Base-by-base conservation (phyloP, 352 stramenopile species). In the Globisporangium paddicum region DNA sequence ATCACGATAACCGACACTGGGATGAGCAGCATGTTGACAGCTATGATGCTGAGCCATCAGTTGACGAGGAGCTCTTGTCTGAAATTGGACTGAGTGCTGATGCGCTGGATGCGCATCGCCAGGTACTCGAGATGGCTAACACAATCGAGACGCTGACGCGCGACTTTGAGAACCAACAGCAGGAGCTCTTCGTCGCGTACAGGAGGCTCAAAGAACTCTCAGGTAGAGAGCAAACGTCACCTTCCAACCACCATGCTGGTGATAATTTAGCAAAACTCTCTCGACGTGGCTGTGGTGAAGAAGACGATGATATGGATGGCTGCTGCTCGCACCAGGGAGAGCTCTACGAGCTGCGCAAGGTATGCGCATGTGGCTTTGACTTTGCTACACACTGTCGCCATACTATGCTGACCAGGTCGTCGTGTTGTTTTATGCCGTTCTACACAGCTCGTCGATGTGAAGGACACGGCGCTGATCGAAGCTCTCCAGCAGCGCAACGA, bases 101-200 rank as follows among this genome's bases (percentile, higher is more conserved):
- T 21, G 67, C 75, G 40, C 56, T 81, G 28, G 68, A 82, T 25
- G 77, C 69, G 10, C 79, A 89, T 53, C 72, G 71, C 18, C 76
- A 89, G 59, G 77, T 89, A 57, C 66, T 89, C 18, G 72, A 73
- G 44, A 89, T 89, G 77, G 74, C 74, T n/a, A 46, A 52, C 40
- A 81, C 76, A 28, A 86, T 89, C 32, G 79, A 82, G 54, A 72
- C 79, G 41, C 75, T 89, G 64, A 76, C 71, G 46, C 64, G 70
- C 13, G 75, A 89, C 60, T 89, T 85, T 49, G 74, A 80, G 63
- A 60, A 67, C 11, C 68, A 86, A 28, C 76, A 89, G 55, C 66
- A 72, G 21, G 76, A 87, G 46, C 55, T 89, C 18, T 46, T 73
- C 23, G 61, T 65, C 14, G 78, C 76, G 19, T 89, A 89, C 63